Evolutionary conservation across 805 yeast genomes (phyloP).

Genomic region (Candida ipomoeae): DNA sequence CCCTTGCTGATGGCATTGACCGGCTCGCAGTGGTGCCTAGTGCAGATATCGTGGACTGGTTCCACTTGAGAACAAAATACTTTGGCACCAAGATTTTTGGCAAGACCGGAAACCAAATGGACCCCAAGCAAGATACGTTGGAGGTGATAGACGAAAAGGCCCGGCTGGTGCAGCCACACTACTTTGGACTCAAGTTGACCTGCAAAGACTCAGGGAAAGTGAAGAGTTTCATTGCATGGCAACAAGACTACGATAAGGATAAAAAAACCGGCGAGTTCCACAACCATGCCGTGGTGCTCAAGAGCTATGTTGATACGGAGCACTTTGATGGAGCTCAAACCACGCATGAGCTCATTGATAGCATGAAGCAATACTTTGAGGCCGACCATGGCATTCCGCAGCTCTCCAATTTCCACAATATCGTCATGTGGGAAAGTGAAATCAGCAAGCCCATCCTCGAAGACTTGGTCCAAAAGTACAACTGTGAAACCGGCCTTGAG

Average conservation of each 20-base stretch:
- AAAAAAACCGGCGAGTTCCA: constrained; percentile 13
- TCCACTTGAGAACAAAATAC: constrained; percentile 38
- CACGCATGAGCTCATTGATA: constrained; percentile 12
- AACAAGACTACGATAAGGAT: constrained; percentile 30
- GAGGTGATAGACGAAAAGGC: constrained; percentile 18
- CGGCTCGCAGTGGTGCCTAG: constrained; percentile 30
- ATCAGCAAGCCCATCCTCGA: constrained; percentile 14
- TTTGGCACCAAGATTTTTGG: constrained; percentile 16
- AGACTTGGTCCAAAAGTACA: constrained; percentile 15
- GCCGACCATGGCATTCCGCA: constrained; percentile 11
- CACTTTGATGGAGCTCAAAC: constrained; percentile 16
- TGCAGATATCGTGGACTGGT: constrained; percentile 36
- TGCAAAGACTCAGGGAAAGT: constrained; percentile 16
- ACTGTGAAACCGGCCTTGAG: constrained; percentile 23
- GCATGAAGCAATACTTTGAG: constrained; percentile 17
- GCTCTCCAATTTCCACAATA: constrained; percentile 16
- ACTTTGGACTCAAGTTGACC: constrained; percentile 29
- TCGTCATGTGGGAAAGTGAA: constrained; percentile 36
- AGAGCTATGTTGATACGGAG: constrained; percentile 21
- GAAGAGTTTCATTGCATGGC: constrained; percentile 35
- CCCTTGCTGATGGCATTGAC: constrained; percentile 26
- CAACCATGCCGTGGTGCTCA: constrained; percentile 27
- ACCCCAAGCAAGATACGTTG: constrained; percentile 8
- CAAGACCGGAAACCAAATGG: not conserved
- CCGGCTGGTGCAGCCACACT: constrained; percentile 23